These are phyloP conservation scores for Bryoerythrophyllum caledonicum DNA, from an alignment of 225 moss, liverwort and hornwort genomes.

Conservation along the genomic window DNA sequence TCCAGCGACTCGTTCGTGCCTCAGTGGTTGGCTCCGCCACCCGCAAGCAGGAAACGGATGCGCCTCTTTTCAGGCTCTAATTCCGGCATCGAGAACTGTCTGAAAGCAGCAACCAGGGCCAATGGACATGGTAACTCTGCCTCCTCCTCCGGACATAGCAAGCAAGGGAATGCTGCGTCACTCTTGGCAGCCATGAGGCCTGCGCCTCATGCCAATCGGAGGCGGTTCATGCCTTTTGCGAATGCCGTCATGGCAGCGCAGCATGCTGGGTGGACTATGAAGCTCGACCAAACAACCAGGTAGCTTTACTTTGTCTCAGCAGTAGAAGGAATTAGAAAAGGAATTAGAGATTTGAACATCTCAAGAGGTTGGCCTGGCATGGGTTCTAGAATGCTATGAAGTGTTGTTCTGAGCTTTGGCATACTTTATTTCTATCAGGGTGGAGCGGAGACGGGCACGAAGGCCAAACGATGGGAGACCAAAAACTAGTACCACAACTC, in stretches of 20 bases:
- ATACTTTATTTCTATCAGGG: conserved; percentile 26
- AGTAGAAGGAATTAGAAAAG: no score
- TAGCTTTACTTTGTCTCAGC: not conserved
- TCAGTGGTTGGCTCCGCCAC: conserved; percentile 75
- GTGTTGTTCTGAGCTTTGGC: not conserved
- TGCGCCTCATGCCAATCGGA: conserved; percentile 65
- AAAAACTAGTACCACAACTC: conserved; percentile 46
- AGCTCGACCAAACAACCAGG: conserved; percentile 76
- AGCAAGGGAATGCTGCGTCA: conserved; percentile 41
- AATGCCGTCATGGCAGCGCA: conserved; percentile 87
- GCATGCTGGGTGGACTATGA: conserved; percentile 95
- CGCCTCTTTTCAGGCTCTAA: conserved; percentile 54
- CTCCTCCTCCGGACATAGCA: conserved; percentile 38
- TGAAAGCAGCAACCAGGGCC: conserved; percentile 39
- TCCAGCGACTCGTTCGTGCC: conserved; percentile 47
- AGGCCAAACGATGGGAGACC: conserved; percentile 49
- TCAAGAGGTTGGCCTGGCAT: no score
- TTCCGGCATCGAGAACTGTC: conserved; percentile 46
- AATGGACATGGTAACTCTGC: conserved; percentile 49
- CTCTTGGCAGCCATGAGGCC: conserved; percentile 85
- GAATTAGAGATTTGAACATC: no score
- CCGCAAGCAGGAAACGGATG: conserved; percentile 68
- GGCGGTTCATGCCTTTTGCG: conserved; percentile 85
- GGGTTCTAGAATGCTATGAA: no score
- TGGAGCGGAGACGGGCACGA: conserved; percentile 61